Base-by-base conservation (phyloP, 2,329 filamentous ascomycete genomes). In the Nothomitra cinnamomea region DNA sequence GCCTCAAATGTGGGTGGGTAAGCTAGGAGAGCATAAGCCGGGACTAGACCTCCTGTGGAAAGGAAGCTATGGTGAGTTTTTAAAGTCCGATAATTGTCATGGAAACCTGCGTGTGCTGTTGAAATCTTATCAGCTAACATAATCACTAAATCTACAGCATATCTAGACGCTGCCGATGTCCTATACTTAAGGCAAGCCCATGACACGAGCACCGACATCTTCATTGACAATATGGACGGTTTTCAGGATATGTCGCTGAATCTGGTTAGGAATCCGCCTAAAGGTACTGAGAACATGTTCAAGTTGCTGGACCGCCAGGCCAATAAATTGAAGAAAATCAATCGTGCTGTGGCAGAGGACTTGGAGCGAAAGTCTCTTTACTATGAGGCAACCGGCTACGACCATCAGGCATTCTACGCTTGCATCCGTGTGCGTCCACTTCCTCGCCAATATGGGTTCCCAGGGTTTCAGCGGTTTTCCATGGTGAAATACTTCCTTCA, bases 381-480 rank as follows among this genome's bases (percentile, higher is more conserved):
- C 21, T 40, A 17, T 38, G 43, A 51, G 3, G 64, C 64, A 43
- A 60, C 68, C 32, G 67, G 67, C 25, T 66, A 70, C 55, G 62
- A 65, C 15, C 67, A 67, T 5, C 60, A 59, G 2, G 56, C 54
- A 35, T 70, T 69, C 60, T 53, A 58, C 25, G 61, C 62, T 24
- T 57, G 65, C 2, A 75, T 75, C 45, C 74, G 71, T 65, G 62
- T 78, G 19, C 74, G 76, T 57, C 62, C 69, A 0, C 61, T 78
- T 1, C 71, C 71, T 0, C 58, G 64, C 1, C 75, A 78, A 57
- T 56, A 67, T 15, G 68, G 66, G 1, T 71, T 78, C 12, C 68
- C 70, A 0, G 76, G 76, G 19, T 79, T 72, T 66, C 72, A 76
- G 62, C 69, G 74, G 32, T 64, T 78, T 54, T 73, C 69, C 0